Base-by-base conservation (phyloP, 768 basidiomycete genomes). In the Podaxis mareebaensis region DNA sequence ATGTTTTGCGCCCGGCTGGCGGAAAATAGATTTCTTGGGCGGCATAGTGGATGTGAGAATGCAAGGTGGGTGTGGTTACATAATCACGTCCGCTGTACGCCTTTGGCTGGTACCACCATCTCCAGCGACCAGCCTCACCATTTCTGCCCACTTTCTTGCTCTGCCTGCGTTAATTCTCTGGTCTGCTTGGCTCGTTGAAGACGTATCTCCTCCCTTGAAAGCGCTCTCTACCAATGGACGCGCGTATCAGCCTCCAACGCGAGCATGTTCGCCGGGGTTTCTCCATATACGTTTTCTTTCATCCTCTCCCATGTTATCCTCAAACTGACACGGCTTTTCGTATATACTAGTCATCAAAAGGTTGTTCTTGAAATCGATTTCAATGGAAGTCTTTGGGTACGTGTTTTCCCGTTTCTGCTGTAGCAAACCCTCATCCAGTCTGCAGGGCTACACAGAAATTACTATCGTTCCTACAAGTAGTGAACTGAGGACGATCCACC, bases 331-430 rank as follows among this genome's bases (percentile, higher is more conserved):
- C 74, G 68, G 57, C 3, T 65, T 74, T 69, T 73, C 69, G 75
- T 81, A 74, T 89, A 74, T 88, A 94, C 90, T 88, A 93, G 91
- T 78, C 92, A 96, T 78, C 96, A 98, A 84, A 94, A 94, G 74
- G 95, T 97, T 56, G 92, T 93, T 65, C 80, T 98, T 68, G 94
- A 96, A 78, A 87, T 98, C 65, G 93, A 96, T 80, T 95, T 97
- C 74, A 83, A 89, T 7, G 96, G 96, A 22, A 82, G 82, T 71
- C 82, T 95, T 70, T 91, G 91, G 85, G 95, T 92, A 77, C 67
- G 86, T 72, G 38, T 58, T 39, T 48, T 51, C 61, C 30, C 56
- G 26, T 44, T 58, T 56, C 61, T 58, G 20, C 40, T 58, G 60
- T 49, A 30, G 59, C 28, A 49, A 22, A 55, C 49, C 58, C 48